Percentiles rank a stretch among this genome's conserved stretches.
Evolutionary conservation across 345 rosid species (phyloP).

Genomic region (Melaleuca quinquenervia): DNA sequence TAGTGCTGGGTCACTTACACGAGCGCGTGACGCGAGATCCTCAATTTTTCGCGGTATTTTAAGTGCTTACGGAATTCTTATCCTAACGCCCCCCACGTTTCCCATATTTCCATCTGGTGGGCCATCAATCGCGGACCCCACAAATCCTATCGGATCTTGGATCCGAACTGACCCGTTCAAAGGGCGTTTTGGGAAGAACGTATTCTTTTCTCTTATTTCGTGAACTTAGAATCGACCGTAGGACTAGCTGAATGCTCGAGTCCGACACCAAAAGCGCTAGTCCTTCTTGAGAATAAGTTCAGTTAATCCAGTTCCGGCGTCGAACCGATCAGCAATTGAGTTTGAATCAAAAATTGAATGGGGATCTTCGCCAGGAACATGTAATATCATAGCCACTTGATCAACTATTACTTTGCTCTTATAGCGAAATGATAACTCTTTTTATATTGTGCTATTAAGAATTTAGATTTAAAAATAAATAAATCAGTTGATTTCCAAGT

Average conservation of each 20-base stretch:
- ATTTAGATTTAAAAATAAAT: neutral
- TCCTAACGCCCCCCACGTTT: neutral
- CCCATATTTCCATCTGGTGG: neutral
- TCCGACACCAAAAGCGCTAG: rapidly evolving
- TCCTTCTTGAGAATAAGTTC: rapidly evolving
- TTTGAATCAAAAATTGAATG: no score
- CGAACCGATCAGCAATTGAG: no score
- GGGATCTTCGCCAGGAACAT: neutral
- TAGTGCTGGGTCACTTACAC: neutral
- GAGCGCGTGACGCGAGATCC: neutral
- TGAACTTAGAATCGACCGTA: neutral
- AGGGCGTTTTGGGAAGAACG: neutral
- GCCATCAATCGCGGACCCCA: neutral
- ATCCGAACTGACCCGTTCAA: neutral
- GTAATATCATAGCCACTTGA: neutral
- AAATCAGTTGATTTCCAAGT: no score
- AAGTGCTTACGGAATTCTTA: neutral
- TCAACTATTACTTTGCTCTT: no score
- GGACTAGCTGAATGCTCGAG: neutral
- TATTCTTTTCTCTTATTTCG: neutral
- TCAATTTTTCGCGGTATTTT: neutral
- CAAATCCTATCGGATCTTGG: neutral
- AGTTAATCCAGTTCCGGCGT: rapidly evolving
- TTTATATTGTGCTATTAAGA: neutral
- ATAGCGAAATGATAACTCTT: neutral